A percentile compares a stretch with the other conserved stretches of the same genome.
Evolutionary conservation across 176 grass and related monocot species (phyloP).

Genomic region (Dactylis glomerata): DNA sequence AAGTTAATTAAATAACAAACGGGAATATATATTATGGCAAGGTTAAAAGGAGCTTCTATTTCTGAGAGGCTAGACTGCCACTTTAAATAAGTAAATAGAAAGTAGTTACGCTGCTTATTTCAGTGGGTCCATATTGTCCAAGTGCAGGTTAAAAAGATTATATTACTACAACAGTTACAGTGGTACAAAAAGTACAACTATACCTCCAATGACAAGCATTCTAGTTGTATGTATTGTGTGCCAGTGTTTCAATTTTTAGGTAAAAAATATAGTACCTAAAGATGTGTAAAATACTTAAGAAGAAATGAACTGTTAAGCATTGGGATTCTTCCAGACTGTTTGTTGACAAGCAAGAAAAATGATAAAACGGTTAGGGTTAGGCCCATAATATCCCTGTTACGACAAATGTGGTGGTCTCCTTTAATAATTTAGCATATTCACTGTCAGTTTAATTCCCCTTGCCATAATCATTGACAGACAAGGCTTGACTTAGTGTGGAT

Average conservation of each 20-base stretch:
- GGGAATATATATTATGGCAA: not conserved
- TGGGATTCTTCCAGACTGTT: not conserved
- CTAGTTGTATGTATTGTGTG: not conserved
- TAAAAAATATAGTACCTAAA: too few species aligned
- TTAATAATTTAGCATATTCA: not conserved
- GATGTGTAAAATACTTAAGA: too few species aligned
- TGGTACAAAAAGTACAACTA: not conserved
- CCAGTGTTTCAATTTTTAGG: too few species aligned
- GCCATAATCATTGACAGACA: not conserved
- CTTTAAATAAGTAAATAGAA: not conserved
- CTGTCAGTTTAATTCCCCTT: not conserved
- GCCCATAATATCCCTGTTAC: not conserved
- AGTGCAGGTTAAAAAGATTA: not conserved
- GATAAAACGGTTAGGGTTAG: not conserved
- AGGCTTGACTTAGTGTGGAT: not conserved
- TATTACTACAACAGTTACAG: not conserved
- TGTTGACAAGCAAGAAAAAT: not conserved
- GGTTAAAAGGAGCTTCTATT: not conserved
- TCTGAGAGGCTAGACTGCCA: not conserved
- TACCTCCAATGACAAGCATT: not conserved
- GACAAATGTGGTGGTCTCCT: not conserved
- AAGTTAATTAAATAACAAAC: slow-evolving; percentile 1
- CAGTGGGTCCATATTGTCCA: not conserved
- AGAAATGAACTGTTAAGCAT: not conserved
- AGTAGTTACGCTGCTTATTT: not conserved